Percentiles rank a stretch among this genome's conserved stretches.
Conservation (phyloP, 2,329 filamentous ascomycete genomes). For the Phaeosphaeriaceae sp. region DNA sequence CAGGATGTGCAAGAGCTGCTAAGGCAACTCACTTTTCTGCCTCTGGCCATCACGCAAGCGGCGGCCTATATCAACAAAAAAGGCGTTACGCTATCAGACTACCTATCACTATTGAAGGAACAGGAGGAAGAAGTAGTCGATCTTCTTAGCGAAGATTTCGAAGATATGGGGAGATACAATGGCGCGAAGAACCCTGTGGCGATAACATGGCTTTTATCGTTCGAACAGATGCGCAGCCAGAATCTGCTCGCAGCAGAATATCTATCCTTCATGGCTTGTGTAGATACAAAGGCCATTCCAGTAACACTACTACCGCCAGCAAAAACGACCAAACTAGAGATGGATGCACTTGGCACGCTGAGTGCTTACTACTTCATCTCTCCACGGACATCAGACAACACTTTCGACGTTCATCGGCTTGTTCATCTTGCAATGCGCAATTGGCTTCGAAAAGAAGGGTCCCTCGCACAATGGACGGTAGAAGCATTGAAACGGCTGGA, state of each 20-base stretch:
- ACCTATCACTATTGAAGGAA: conserved; percentile 39
- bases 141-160: conserved; percentile 48
- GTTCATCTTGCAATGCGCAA: conserved; percentile 9
- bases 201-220: conserved; percentile 52
- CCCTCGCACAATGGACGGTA: not conserved
- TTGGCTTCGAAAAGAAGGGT: not conserved
- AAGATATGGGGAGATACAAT: conserved; percentile 42
- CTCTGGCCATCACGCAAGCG: conserved; percentile 31
- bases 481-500: not conserved
- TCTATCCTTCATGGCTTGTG: conserved; percentile 9
- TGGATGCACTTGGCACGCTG: conserved; percentile 5
- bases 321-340: not conserved
- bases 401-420: conserved; percentile 11
- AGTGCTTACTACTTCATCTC: conserved; percentile 12
- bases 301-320: not conserved
- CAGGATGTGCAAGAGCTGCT: not conserved
- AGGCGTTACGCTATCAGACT: conserved; percentile 26
- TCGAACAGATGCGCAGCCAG: conserved; percentile 35
- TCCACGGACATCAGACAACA: not conserved
- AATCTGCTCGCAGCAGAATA: conserved; percentile 44
- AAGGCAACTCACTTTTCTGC: conserved; percentile 45
- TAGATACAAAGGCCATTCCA: conserved; percentile 3
- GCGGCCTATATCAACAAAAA: conserved; percentile 48
- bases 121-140: conserved; percentile 39
- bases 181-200: conserved; percentile 20